Conservation (phyloP, 2,329 filamentous ascomycete species). For the Aulographum hederae region DNA sequence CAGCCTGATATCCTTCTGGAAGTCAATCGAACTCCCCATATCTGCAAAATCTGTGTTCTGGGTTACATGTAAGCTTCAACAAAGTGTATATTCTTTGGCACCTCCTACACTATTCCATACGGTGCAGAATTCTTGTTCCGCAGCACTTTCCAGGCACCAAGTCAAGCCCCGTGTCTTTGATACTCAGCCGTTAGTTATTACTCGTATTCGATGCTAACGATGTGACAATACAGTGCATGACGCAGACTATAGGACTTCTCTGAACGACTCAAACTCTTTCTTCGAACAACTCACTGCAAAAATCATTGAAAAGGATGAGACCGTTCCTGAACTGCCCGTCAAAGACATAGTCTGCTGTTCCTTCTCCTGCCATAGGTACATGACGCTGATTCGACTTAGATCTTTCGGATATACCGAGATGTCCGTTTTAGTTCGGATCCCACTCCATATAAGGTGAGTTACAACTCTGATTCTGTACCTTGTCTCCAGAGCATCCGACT, state of each 20-base stretch:
- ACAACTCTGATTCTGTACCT: conserved; percentile 2
- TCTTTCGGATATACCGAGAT: conserved; percentile 78
- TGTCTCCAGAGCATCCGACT: conserved; percentile 4
- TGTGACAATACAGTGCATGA: conserved; percentile 63
- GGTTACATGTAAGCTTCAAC: too few relatives aligned
- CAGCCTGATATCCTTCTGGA: too few relatives aligned
- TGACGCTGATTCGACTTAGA: conserved; percentile 21
- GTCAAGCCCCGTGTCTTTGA: too few relatives aligned
- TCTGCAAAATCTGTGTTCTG: too few relatives aligned
- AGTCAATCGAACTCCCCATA: too few relatives aligned
- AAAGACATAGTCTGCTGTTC: conserved; percentile 49
- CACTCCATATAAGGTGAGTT: conserved; percentile 67
- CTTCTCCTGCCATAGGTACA: background rate
- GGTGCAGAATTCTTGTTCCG: too few relatives aligned
- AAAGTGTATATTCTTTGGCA: too few relatives aligned
- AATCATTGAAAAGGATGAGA: conserved; percentile 55
- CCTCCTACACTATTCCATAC: too few relatives aligned
- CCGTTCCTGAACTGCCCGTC: conserved; percentile 67
- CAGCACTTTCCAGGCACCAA: too few relatives aligned
- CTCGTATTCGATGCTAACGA: too few relatives aligned
- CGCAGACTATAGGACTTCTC: conserved; percentile 55
- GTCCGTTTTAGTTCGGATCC: conserved; percentile 69
- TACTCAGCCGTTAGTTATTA: too few relatives aligned
- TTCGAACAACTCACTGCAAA: conserved; percentile 53
- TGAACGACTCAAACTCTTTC: conserved; percentile 69